phyloP scores from a whole-genome alignment of 352 stramenopile genomes.

The Elongisporangium prolatum region DNA sequence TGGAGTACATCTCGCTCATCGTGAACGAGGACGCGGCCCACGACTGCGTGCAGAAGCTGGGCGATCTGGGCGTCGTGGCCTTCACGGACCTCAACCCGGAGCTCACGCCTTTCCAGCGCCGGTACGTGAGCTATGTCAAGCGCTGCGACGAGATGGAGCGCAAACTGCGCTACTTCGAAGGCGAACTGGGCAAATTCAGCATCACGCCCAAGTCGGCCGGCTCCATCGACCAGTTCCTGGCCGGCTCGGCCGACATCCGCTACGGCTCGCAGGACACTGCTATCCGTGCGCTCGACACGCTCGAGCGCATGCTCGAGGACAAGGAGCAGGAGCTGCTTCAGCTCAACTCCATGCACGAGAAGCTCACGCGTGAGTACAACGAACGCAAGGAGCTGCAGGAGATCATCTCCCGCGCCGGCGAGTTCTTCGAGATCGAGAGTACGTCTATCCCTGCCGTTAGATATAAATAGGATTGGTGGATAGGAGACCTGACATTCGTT shows the following conservation, averaged over 20 bases:
- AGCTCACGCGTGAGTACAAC: slow-evolving; percentile 98
- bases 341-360: slow-evolving; percentile 97
- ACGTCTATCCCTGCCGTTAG: slow-evolving; percentile 9
- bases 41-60: slow-evolving; percentile 96
- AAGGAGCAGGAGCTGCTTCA: slow-evolving; percentile 96
- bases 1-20: slow-evolving; percentile 99
- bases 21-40: slow-evolving; percentile 97
- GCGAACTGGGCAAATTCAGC: slow-evolving; percentile 93
- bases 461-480: not conserved
- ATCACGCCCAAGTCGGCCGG: slow-evolving; percentile 74
- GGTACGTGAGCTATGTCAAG: slow-evolving; percentile 98
- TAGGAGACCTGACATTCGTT: slow-evolving; percentile 1
- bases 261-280: slow-evolving; percentile 81
- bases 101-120: slow-evolving; percentile 97
- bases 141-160: slow-evolving; percentile 99
- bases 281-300: slow-evolving; percentile 87
- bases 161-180: slow-evolving; percentile 96
- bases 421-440: slow-evolving; percentile 87
- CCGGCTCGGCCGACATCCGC: slow-evolving; percentile 63
- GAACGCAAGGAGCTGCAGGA: slow-evolving; percentile 88
- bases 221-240: slow-evolving; percentile 74
- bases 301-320: slow-evolving; percentile 95
- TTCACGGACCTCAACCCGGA: slow-evolving; percentile 99
- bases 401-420: slow-evolving; percentile 68
- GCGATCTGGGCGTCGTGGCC: slow-evolving; percentile 94